Base-by-base conservation (phyloP, 2,329 filamentous ascomycete genomes). In the Cercospora zeina region DNA sequence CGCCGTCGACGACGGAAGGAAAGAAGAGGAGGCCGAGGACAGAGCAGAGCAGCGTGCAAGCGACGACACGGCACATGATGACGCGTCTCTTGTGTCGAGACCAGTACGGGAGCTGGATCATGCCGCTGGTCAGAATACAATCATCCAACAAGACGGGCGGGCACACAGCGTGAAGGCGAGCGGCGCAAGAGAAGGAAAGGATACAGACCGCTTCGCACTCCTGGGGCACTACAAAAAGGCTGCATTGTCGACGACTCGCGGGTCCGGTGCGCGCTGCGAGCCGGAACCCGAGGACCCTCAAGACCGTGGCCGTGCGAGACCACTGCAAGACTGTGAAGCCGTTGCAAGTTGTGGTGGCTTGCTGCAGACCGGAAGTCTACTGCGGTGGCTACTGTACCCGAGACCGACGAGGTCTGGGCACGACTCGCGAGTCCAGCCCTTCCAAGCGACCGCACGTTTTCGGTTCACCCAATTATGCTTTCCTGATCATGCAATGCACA, bases 51-150 rank as follows among this genome's bases (percentile, higher is more conserved):
- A 34, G 49, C 10, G 49, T 53, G 49, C 49, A 14, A 21, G 49
- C 49, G 16, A 53, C 6, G 4, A 53, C 2, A 33, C 49, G 49
- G 11, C 31, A 53, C 49, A 53, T 53, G n/a, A 53, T 34, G 30
- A 53, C 30, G n/a, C 49, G 49, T 11, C 49, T 21, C 49, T 53
- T 53, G 49, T 53, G 49, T 31, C 49, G 49, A 16, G 49, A 53
- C 49, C 49, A 53, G 31, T 53, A 53, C 19, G 49, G 49, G 11
- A 53, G 49, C 49, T 53, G 49, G 49, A 53, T 10, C 49, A 53
- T 53, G 14, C 33, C 47, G 47, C 4, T n/a, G 24, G 27, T 5
- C 30, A 33, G n/a, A 33, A 21, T n/a, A n/a, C n/a, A n/a, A n/a
- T n/a, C n/a, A n/a, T n/a, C n/a, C n/a, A n/a, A 13, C 4, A 16